phyloP scores from a whole-genome alignment of 2,329 filamentous ascomycete species.

The Thielaviopsis cerberus region DNA sequence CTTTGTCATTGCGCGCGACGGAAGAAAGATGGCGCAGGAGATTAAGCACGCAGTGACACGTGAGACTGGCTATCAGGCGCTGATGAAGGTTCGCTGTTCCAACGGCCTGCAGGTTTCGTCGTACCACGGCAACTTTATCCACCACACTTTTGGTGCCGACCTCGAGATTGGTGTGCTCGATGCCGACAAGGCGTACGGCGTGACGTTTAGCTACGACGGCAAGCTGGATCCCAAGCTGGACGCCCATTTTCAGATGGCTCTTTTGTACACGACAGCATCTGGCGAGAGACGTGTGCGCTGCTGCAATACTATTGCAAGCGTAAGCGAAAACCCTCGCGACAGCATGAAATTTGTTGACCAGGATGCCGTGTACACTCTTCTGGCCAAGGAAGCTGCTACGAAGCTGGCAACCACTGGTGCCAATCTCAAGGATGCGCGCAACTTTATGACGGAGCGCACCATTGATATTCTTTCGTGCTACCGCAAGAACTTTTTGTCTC shows the following conservation, averaged over 20 bases:
- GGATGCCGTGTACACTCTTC: constrained; percentile 71
- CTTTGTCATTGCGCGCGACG: constrained; percentile 74
- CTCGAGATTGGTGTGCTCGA: constrained; percentile 86
- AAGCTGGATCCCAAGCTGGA: constrained; percentile 95
- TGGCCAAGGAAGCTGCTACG: constrained; percentile 87
- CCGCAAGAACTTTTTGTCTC: constrained; percentile 72
- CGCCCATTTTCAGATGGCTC: constrained; percentile 87
- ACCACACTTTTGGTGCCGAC: constrained; percentile 87
- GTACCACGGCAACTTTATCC: constrained; percentile 94
- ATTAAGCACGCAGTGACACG: constrained; percentile 70
- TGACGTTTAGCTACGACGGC: constrained; percentile 87
- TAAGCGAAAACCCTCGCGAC: constrained; percentile 69
- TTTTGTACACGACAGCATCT: constrained; percentile 81
- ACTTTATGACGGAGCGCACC: constrained; percentile 70
- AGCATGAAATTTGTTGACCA: constrained; percentile 88
- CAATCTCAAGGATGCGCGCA: constrained; percentile 69
- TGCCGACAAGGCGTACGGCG: constrained; percentile 78
- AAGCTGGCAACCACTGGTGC: constrained; percentile 53
- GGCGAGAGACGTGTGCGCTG: constrained; percentile 83
- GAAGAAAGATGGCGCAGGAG: constrained; percentile 65
- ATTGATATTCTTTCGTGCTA: constrained; percentile 85
- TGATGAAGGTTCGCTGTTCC: constrained; percentile 97
- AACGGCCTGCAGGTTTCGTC: constrained; percentile 82
- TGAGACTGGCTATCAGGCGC: constrained; percentile 83
- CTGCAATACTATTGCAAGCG: constrained; percentile 80